phyloP scores from a whole-genome alignment of 2,329 filamentous ascomycete genomes.

The Zymoseptoria crescenta region DNA sequence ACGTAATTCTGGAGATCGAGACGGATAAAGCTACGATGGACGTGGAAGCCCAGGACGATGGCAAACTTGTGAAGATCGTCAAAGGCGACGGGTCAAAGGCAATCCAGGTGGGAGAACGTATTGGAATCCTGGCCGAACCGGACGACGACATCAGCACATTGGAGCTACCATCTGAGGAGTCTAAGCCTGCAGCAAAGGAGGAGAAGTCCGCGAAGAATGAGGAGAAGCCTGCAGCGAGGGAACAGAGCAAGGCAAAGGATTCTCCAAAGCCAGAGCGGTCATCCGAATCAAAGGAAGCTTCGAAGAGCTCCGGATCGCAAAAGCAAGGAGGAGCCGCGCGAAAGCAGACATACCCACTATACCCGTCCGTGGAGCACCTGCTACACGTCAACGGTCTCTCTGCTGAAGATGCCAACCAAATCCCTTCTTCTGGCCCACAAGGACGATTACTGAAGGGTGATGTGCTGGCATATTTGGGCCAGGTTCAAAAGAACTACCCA shows the following conservation, averaged over 20 bases:
- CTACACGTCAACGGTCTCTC: conserved; percentile 71
- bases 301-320: neutral
- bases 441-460: conserved; percentile 92
- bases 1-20: conserved; percentile 85
- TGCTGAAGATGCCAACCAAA: conserved; percentile 67
- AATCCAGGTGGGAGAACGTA: conserved; percentile 70
- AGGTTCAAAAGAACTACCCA: conserved; percentile 65
- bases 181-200: conserved; percentile 23
- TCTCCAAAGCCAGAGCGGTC: conserved; percentile 18
- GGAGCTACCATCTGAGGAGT: conserved; percentile 65
- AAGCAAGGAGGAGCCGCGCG: conserved; percentile 40
- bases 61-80: conserved; percentile 76
- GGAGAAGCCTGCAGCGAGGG: conserved; percentile 16
- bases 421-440: conserved; percentile 78
- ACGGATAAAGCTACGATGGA: conserved; percentile 95
- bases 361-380: conserved; percentile 77
- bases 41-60: conserved; percentile 86
- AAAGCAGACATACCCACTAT: conserved; percentile 63
- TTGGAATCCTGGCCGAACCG: conserved; percentile 73
- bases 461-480: conserved; percentile 80
- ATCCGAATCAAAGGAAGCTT: conserved; percentile 18
- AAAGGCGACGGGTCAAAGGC: conserved; percentile 65
- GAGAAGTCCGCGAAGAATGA: conserved; percentile 18
- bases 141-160: conserved; percentile 71
- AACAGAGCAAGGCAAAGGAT: conserved; percentile 9